phyloP scores from a whole-genome alignment of 768 basidiomycete species.

The Rubroboletus pulcherrimus region DNA sequence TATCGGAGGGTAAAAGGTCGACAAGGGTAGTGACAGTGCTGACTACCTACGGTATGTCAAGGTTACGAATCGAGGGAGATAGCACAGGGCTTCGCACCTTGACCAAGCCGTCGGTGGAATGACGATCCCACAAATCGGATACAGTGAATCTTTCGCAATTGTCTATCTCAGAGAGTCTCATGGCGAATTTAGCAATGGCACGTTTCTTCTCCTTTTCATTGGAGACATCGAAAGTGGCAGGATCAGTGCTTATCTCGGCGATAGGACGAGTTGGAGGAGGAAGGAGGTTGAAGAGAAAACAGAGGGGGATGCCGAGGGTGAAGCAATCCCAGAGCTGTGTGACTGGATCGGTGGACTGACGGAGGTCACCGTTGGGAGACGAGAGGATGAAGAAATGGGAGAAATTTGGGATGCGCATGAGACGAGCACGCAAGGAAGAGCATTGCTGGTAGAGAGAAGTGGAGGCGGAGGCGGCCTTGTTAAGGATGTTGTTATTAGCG shows the following conservation, averaged over 20 bases:
- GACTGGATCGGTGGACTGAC: slow-evolving; percentile 88
- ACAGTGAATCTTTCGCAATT: slow-evolving; percentile 84
- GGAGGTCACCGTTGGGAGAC: slow-evolving; percentile 49
- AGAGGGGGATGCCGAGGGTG: slow-evolving; percentile 88
- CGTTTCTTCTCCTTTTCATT: slow-evolving; percentile 87
- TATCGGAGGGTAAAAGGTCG: slow-evolving; percentile 63
- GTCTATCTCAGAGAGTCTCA: slow-evolving; percentile 72
- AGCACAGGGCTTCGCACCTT: slow-evolving; percentile 56
- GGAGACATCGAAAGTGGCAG: slow-evolving; percentile 57
- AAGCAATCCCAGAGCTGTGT: slow-evolving; percentile 94
- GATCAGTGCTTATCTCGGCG: slow-evolving; percentile 61
- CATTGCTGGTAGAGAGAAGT: slow-evolving; percentile 93
- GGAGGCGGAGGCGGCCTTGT: slow-evolving; percentile 82
- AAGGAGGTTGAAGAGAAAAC: slow-evolving; percentile 94
- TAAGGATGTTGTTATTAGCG: slow-evolving; percentile 82
- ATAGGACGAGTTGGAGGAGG: slow-evolving; percentile 43
- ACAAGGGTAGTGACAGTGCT: slow-evolving; percentile 86
- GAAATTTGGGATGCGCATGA: slow-evolving; percentile 77
- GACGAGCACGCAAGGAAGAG: slow-evolving; percentile 68
- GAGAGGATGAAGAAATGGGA: slow-evolving; percentile 64
- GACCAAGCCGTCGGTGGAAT: slow-evolving; percentile 91
- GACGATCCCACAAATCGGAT: slow-evolving; percentile 84
- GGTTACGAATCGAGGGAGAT: background rate
- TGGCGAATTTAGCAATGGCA: slow-evolving; percentile 87
- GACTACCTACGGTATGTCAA: slow-evolving; percentile 57